These are phyloP conservation scores for Capsicum pubescens DNA, from an alignment of 257 asterid genomes.

Conservation along the genomic window DNA sequence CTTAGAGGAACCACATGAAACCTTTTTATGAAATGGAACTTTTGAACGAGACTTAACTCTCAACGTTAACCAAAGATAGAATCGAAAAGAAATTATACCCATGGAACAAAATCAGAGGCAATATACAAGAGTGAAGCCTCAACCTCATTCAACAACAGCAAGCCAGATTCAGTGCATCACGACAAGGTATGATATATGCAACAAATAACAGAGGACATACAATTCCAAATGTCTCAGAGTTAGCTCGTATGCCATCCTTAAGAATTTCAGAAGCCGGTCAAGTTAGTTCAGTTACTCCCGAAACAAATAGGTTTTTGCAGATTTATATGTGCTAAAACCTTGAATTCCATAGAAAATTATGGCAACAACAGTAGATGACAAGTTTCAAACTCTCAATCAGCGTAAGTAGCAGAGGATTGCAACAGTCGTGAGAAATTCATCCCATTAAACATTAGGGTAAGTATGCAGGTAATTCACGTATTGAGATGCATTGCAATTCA, in stretches of 20 bases:
- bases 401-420: not conserved
- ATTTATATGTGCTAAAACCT: not conserved
- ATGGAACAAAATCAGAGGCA: not conserved
- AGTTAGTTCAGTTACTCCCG: not conserved
- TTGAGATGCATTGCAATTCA: slow-evolving; percentile 13
- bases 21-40: not conserved
- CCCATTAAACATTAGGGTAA: not conserved
- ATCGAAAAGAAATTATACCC: not conserved
- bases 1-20: not conserved
- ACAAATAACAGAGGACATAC: not conserved
- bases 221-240: not conserved
- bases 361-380: not conserved
- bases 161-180: slow-evolving; percentile 28
- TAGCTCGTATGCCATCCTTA: not conserved
- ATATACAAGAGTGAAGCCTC: slow-evolving; percentile 42
- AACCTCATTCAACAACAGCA: slow-evolving; percentile 35
- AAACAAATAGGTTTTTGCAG: not conserved
- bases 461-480: not conserved
- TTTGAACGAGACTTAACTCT: not conserved
- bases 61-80: not conserved
- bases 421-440: not conserved
- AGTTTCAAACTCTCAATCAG: not conserved
- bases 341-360: not conserved
- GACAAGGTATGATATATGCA: not conserved
- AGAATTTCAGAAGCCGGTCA: not conserved